Conservation (phyloP, 2,329 filamentous ascomycete species). For the Penicillium frequentans region DNA sequence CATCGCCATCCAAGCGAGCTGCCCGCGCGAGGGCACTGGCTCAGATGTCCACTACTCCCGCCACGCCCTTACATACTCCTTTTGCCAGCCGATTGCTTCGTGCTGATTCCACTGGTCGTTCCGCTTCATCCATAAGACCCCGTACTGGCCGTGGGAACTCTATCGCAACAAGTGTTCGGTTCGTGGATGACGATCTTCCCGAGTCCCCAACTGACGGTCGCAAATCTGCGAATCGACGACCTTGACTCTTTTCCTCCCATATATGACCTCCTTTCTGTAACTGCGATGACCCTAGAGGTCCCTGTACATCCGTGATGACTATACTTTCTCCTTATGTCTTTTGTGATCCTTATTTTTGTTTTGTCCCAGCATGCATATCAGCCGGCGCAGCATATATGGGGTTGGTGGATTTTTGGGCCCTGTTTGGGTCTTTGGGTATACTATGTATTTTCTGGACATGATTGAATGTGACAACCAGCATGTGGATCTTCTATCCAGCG, state of each 20-base stretch:
- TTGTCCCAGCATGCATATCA: slow-evolving; percentile 23
- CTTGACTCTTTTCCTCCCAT: slow-evolving; percentile 17
- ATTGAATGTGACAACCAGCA: slow-evolving; percentile 19
- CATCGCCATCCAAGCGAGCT: slow-evolving; percentile 48
- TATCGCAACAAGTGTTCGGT: slow-evolving; percentile 41
- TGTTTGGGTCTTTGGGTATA: slow-evolving; percentile 16
- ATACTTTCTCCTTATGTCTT: slow-evolving; percentile 11
- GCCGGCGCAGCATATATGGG: slow-evolving; percentile 24
- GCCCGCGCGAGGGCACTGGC: slow-evolving; percentile 43
- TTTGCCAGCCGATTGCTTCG: slow-evolving; percentile 42
- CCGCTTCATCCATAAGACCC: slow-evolving; percentile 24
- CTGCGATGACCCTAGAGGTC: background rate
- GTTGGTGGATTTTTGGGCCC: slow-evolving; percentile 7
- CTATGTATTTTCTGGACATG: slow-evolving; percentile 18
- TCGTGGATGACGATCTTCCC: slow-evolving; percentile 40
- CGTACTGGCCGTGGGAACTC: slow-evolving; percentile 28
- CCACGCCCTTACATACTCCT: slow-evolving; percentile 45
- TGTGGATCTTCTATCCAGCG: background rate
- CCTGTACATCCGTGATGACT: slow-evolving; percentile 21
- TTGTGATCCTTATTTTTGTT: slow-evolving; percentile 15
- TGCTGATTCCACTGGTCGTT: slow-evolving; percentile 23
- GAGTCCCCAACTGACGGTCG: slow-evolving; percentile 42
- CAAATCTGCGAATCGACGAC: slow-evolving; percentile 35
- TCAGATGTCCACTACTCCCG: slow-evolving; percentile 46
- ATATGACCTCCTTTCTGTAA: slow-evolving; percentile 8